Evolutionary conservation across 2,329 filamentous ascomycete genomes (phyloP).

Genomic region (Hypoxylon sp.): DNA sequence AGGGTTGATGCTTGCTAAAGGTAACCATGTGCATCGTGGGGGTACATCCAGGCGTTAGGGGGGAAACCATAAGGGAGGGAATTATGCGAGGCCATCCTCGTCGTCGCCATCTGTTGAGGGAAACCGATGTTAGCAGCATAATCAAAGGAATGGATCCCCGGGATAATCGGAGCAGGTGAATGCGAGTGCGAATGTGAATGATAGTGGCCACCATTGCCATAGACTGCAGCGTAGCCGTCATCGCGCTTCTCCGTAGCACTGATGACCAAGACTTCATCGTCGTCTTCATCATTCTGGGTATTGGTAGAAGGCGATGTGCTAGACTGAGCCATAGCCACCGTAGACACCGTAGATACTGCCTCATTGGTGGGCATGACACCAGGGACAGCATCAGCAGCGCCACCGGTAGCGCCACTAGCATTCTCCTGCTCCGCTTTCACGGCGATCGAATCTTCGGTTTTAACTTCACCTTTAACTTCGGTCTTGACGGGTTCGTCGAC

Average conservation of each 20-base stretch:
- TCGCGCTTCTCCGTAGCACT: slow-evolving; percentile 47
- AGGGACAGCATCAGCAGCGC: slow-evolving; percentile 27
- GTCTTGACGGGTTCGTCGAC: slow-evolving; percentile 53
- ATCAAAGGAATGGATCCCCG: slow-evolving; percentile 49
- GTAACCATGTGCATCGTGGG: slow-evolving; percentile 48
- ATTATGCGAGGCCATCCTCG: slow-evolving; percentile 35
- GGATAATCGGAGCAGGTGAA: slow-evolving; percentile 41
- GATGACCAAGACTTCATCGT: slow-evolving; percentile 53
- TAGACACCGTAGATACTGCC: slow-evolving; percentile 1
- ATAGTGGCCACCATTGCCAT: slow-evolving; percentile 37
- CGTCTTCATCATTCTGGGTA: slow-evolving; percentile 42
- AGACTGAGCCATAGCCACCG: slow-evolving; percentile 8
- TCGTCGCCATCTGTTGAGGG: slow-evolving; percentile 44
- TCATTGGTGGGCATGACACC: slow-evolving; percentile 15
- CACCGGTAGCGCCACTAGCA: slow-evolving; percentile 31
- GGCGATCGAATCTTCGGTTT: slow-evolving; percentile 52
- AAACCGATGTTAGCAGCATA: slow-evolving; percentile 52
- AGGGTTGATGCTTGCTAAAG: slow-evolving; percentile 42
- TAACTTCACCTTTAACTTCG: slow-evolving; percentile 55
- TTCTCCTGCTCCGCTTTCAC: slow-evolving; percentile 52
- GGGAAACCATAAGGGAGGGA: slow-evolving; percentile 49
- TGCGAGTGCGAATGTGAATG: slow-evolving; percentile 45
- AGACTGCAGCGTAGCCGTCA: slow-evolving; percentile 28
- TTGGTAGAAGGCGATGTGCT: slow-evolving; percentile 35
- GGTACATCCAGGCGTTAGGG: slow-evolving; percentile 46